Base-by-base conservation (phyloP, 1,284 basidiomycete genomes). In the Ganoderma sinense region DNA sequence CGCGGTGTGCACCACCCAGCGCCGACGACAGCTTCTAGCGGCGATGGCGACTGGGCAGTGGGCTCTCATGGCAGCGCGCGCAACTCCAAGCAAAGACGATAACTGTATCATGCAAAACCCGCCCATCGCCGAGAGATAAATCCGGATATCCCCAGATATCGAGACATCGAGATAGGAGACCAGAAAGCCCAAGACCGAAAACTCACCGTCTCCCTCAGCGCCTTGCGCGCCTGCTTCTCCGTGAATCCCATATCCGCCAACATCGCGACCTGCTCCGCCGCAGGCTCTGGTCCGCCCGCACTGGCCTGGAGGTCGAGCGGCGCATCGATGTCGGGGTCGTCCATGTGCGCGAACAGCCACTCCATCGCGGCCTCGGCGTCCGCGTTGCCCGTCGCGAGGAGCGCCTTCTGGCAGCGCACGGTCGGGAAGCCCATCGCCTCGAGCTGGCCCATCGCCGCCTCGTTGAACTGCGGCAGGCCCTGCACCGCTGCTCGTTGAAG, bases 331-430 rank as follows among this genome's bases (percentile, higher is more conserved):
- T 97, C 96, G 92, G 94, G 86, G 81, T 99, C 97, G 10, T 99
- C 97, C 94, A 97, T 96, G 81, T 98, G 97, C 65, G 84, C 86
- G 78, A 99, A 98, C 53, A 99, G 81, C 97, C 97, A 99, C 73
- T 95, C 92, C 95, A 97, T 98, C 0, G 97, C 97, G 0, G 86
- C 87, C 76, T 97, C 95, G 0, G 93, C 84, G 74, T 93, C 90
- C 16, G 80, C 83, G 77, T 94, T 94, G 0, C 95, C 95, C 0
- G 97, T 98, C 0, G 96, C 97, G 2, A 97, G 84, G 18, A 99
- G 81, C 0, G 97, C 97, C 76, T 95, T 96, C 76, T 97, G 92
- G 79, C 94, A 96, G 29, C 96, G 88, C 4, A 95, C 80, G 0
- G 83, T 79, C 0, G 96, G 92, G 85, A 98, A 98, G 0, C 97